These are phyloP conservation scores for Lithospermum erythrorhizon DNA, from an alignment of 257 asterid genomes.

Conservation along the genomic window DNA sequence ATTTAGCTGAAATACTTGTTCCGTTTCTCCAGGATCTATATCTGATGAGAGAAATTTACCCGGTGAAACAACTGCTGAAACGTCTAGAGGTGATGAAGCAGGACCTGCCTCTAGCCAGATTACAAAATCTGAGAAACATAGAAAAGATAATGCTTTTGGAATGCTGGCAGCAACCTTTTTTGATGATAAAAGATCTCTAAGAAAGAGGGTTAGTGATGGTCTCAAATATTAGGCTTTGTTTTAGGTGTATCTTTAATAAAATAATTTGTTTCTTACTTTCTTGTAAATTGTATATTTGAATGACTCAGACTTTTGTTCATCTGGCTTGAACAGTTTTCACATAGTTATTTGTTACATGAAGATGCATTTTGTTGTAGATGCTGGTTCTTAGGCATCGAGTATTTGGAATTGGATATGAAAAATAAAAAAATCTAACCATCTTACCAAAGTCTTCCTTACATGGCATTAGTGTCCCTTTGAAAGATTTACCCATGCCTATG, in stretches of 20 bases:
- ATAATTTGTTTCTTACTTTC: too few species aligned
- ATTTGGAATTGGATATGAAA: too few species aligned
- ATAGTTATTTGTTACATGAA: too few species aligned
- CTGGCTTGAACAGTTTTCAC: too few species aligned
- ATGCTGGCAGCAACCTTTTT: constrained; percentile 32
- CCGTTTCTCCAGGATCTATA: constrained; percentile 46
- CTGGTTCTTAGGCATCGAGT: too few species aligned
- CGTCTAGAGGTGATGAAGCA: constrained; percentile 14
- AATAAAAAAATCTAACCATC: too few species aligned
- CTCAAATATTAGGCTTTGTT: constrained; percentile 1
- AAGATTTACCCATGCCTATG: too few species aligned
- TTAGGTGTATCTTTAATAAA: background rate
- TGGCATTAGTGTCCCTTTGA: too few species aligned
- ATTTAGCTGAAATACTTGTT: constrained; percentile 3
- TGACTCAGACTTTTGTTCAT: too few species aligned
- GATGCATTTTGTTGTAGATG: too few species aligned
- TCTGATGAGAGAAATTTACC: constrained; percentile 29
- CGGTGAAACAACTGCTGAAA: constrained; percentile 21
- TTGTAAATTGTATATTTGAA: too few species aligned
- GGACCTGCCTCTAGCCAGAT: constrained; percentile 17
- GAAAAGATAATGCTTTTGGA: constrained; percentile 19
- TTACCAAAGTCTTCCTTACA: too few species aligned
- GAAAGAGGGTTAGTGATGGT: constrained; percentile 48
- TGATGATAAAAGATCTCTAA: constrained; percentile 42
- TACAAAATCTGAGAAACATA: constrained; percentile 15